Conservation (phyloP, 164 flowering plant species). For the Tetrastigma voinierianum region DNA sequence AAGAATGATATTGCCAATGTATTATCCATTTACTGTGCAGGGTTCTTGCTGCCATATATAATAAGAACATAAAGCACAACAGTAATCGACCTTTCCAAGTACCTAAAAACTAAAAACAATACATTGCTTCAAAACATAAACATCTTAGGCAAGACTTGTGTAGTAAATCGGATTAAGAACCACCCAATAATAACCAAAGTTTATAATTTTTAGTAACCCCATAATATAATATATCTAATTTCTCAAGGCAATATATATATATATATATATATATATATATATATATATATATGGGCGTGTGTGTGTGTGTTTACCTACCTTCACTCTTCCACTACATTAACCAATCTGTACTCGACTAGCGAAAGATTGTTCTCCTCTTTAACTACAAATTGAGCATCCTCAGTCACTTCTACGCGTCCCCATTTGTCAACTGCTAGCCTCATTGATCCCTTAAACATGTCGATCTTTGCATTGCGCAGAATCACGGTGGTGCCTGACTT, state of each 20-base stretch:
- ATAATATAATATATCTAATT: conserved; percentile 11
- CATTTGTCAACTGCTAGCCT: conserved; percentile 46
- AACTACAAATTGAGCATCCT: conserved; percentile 30
- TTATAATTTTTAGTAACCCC: not conserved
- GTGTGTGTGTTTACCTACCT: too few species aligned
- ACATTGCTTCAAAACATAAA: not conserved
- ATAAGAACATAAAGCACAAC: too few species aligned
- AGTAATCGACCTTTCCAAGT: not conserved
- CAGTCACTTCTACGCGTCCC: conserved; percentile 42
- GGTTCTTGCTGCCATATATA: too few species aligned
- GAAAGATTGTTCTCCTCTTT: conserved; percentile 38
- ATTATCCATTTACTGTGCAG: too few species aligned
- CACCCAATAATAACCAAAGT: conserved; percentile 1
- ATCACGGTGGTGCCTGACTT: conserved; percentile 31
- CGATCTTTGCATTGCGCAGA: conserved; percentile 39
- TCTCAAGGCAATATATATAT: not conserved
- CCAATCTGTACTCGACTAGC: conserved; percentile 36
- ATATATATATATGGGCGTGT: too few species aligned
- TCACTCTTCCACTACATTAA: conserved; percentile 24
- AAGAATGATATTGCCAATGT: too few species aligned
- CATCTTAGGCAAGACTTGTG: not conserved
- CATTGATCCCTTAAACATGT: conserved; percentile 44
- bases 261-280: too few species aligned
- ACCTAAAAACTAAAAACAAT: not conserved
- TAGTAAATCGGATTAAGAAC: conserved; percentile 7